Conservation (phyloP, 768 basidiomycete genomes). For the Udeniomyces megalosporus region DNA sequence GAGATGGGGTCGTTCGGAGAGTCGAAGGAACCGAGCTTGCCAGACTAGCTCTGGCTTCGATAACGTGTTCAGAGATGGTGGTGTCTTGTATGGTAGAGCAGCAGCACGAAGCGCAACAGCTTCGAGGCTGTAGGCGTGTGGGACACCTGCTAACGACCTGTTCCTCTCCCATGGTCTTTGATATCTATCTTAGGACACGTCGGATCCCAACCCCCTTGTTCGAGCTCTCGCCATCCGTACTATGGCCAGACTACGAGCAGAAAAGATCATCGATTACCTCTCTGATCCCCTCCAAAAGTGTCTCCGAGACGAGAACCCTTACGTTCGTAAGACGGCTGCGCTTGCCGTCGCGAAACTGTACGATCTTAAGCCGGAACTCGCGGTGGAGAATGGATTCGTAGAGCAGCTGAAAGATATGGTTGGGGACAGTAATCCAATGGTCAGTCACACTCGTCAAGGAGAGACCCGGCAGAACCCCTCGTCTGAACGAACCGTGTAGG, state of each 20-base stretch:
- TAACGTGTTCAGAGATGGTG: too few species aligned
- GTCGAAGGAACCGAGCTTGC: too few species aligned
- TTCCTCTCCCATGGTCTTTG: too few species aligned
- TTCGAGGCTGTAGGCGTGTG: too few species aligned
- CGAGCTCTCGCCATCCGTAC: conserved; percentile 92
- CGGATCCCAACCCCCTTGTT: conserved; percentile 90
- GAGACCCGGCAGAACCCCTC: neutral
- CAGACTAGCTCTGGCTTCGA: too few species aligned
- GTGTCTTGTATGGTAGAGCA: too few species aligned
- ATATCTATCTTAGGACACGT: conserved; percentile 68
- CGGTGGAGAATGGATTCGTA: conserved; percentile 63
- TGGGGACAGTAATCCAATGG: conserved; percentile 41
- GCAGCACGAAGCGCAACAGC: too few species aligned
- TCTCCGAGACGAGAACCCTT: conserved; percentile 87
- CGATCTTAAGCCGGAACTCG: conserved; percentile 87
- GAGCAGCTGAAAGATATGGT: conserved; percentile 82
- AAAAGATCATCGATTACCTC: conserved; percentile 99
- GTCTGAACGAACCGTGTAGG: neutral
- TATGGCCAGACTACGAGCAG: conserved; percentile 91
- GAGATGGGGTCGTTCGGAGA: too few species aligned
- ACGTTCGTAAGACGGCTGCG: conserved; percentile 94
- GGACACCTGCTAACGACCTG: neutral
- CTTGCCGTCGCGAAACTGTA: conserved; percentile 89
- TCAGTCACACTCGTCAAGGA: conserved; percentile 35
- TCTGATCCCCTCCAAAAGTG: conserved; percentile 84